Conservation (phyloP, 2,329 filamentous ascomycete species). For the Zymoseptoria tritici region DNA sequence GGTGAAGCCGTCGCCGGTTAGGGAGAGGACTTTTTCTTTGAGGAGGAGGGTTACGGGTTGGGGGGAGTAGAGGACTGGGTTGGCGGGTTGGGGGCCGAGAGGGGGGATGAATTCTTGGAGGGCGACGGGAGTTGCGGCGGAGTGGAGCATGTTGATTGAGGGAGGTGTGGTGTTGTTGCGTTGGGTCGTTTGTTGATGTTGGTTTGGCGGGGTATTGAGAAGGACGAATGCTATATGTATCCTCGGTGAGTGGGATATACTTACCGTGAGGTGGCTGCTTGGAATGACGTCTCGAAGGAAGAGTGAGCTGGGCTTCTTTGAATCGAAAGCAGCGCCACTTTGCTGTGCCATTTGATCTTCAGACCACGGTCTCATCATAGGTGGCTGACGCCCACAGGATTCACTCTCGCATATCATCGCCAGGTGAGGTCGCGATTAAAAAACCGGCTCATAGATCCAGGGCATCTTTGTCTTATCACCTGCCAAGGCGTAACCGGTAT, state of each 20-base stretch:
- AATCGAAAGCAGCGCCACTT: neutral
- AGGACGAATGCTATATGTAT: too few relatives aligned
- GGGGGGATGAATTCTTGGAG: constrained; percentile 20
- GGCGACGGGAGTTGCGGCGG: neutral
- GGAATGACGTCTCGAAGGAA: neutral
- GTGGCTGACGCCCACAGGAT: neutral
- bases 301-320: neutral
- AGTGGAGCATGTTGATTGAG: neutral
- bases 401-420: too few relatives aligned
- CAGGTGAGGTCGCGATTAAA: too few relatives aligned
- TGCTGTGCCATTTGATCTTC: neutral
- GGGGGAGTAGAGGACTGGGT: constrained; percentile 20
- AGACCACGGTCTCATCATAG: neutral
- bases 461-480: too few relatives aligned
- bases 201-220: neutral
- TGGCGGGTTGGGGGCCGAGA: constrained; percentile 25
- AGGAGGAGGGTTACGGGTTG: constrained; percentile 43
- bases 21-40: constrained; percentile 55
- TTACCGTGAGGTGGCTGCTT: too few relatives aligned
- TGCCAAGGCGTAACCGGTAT: too few relatives aligned
- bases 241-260: too few relatives aligned
- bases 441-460: too few relatives aligned
- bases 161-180: neutral
- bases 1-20: constrained; percentile 58
- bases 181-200: constrained; percentile 2